Evolutionary conservation across 2,329 filamentous ascomycete species (phyloP).

Genomic region (Albophoma yamanashiensis): DNA sequence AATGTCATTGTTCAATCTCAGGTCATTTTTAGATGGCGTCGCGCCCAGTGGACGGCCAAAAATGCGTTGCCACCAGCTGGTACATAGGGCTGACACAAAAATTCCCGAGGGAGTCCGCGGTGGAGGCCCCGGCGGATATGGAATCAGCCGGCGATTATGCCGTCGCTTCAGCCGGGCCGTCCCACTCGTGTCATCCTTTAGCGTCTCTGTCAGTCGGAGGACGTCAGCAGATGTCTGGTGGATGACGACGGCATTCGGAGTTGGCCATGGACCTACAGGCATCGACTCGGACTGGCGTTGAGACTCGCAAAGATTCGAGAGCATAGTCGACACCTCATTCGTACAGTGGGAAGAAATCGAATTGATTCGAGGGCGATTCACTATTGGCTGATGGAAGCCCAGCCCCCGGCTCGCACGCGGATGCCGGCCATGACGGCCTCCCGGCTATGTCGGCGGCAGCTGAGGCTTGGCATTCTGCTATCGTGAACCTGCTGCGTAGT

Average conservation of each 20-base stretch:
- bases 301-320: not conserved
- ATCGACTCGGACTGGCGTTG: not conserved
- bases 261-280: not conserved
- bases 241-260: not conserved
- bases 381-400: not conserved
- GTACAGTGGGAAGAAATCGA: not conserved
- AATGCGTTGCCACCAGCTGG: too few relatives aligned
- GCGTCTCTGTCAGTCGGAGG: not conserved
- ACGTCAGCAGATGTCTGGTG: not conserved
- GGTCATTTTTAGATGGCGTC: not conserved
- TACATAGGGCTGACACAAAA: not conserved
- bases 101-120: too few relatives aligned
- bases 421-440: too few relatives aligned
- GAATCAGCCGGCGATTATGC: not conserved
- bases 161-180: not conserved
- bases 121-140: not conserved
- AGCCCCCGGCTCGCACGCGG: not conserved
- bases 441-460: not conserved
- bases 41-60: not conserved
- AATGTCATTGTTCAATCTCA: not conserved
- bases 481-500: not conserved
- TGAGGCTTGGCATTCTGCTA: not conserved
- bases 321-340: not conserved
- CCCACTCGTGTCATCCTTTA: not conserved
- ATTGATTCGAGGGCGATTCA: not conserved